phyloP scores from a whole-genome alignment of 768 basidiomycete species.

The Psilocybe cubensis region DNA sequence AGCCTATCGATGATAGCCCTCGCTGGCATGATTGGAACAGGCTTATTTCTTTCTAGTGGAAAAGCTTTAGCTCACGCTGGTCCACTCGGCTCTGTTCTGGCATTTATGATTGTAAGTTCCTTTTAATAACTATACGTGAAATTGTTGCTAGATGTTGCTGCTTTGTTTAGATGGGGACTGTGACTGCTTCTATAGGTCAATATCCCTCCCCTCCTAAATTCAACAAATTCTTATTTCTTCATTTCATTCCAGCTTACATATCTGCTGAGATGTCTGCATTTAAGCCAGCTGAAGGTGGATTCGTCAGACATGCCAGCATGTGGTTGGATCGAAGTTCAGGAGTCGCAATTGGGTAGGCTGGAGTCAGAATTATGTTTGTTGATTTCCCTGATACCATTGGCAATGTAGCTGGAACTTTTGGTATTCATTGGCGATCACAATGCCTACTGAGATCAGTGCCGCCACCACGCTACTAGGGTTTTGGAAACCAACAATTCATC shows the following conservation, averaged over 20 bases:
- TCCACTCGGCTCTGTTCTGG: slow-evolving; percentile 54
- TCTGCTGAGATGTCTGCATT: slow-evolving; percentile 60
- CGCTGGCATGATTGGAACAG: slow-evolving; percentile 51
- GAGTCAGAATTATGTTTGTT: not conserved
- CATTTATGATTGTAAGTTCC: slow-evolving; percentile 40
- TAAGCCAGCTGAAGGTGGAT: slow-evolving; percentile 61
- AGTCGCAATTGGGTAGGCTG: slow-evolving; percentile 28
- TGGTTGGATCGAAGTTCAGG: slow-evolving; percentile 49
- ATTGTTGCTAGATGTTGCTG: not conserved
- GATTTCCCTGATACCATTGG: not conserved
- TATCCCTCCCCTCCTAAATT: not conserved
- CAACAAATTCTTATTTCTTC: not conserved
- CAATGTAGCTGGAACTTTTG: slow-evolving; percentile 43
- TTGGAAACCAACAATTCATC: slow-evolving; percentile 30
- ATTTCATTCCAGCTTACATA: slow-evolving; percentile 26
- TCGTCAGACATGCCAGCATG: slow-evolving; percentile 51
- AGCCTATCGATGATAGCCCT: slow-evolving; percentile 35
- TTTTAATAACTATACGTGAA: not conserved
- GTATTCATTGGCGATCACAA: slow-evolving; percentile 40
- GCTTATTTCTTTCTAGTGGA: slow-evolving; percentile 60
- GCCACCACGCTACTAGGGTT: slow-evolving; percentile 50
- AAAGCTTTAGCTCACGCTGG: slow-evolving; percentile 52
- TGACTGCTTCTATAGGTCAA: slow-evolving; percentile 33
- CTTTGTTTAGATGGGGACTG: slow-evolving; percentile 32
- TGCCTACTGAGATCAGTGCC: slow-evolving; percentile 57